Conservation (phyloP, 495 filamentous ascomycete species). For the Penicillium mononematosum region DNA sequence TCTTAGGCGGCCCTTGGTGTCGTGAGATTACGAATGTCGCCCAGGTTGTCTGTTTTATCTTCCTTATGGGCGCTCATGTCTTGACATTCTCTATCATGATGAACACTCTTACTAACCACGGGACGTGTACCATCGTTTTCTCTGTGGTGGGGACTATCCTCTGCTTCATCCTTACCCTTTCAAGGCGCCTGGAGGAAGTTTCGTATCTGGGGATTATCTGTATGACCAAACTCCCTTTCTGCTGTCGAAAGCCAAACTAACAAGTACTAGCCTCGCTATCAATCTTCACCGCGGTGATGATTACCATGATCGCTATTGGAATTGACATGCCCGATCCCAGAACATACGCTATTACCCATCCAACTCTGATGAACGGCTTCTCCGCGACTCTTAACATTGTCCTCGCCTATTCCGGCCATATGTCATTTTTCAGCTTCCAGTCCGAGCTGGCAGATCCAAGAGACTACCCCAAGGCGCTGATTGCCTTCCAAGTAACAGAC, state of each 20-base stretch:
- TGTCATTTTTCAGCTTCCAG: slow-evolving; percentile 64
- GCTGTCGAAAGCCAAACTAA: not conserved
- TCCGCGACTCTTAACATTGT: slow-evolving; percentile 27
- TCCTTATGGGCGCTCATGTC: slow-evolving; percentile 72
- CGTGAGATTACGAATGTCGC: slow-evolving; percentile 59
- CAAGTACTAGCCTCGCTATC: slow-evolving; percentile 51
- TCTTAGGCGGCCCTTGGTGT: slow-evolving; percentile 63
- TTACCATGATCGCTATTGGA: slow-evolving; percentile 63
- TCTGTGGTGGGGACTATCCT: slow-evolving; percentile 31
- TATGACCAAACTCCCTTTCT: not conserved
- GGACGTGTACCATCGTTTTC: slow-evolving; percentile 66
- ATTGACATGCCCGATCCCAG: slow-evolving; percentile 28
- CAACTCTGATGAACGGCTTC: slow-evolving; percentile 45
- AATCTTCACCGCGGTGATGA: slow-evolving; percentile 59
- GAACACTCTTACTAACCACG: slow-evolving; percentile 62
- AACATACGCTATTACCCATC: slow-evolving; percentile 15
- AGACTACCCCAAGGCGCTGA: slow-evolving; percentile 58
- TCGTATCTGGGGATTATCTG: slow-evolving; percentile 1
- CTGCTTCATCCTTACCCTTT: slow-evolving; percentile 16
- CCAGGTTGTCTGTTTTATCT: slow-evolving; percentile 62
- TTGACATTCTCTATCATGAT: slow-evolving; percentile 72
- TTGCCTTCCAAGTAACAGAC: slow-evolving; percentile 51
- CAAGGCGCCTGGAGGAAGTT: slow-evolving; percentile 5
- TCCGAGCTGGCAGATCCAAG: slow-evolving; percentile 61
- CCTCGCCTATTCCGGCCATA: slow-evolving; percentile 19